These are phyloP conservation scores for Penicillium flavigenum DNA, from an alignment of 495 filamentous ascomycete species.

Conservation along the genomic window DNA sequence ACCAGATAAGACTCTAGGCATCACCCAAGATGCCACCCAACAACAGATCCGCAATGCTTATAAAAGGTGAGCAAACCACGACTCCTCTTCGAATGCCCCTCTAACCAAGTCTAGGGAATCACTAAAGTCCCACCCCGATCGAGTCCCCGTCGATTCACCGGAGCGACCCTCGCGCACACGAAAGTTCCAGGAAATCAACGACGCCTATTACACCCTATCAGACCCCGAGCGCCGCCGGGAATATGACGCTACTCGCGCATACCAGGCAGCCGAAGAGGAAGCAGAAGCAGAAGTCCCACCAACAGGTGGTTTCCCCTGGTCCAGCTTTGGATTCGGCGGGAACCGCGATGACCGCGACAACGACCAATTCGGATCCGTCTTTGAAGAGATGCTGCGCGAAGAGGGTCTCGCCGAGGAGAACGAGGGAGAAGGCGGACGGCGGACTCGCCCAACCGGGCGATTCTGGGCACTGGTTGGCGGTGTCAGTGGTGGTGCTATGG, in stretches of 20 bases:
- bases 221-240: slow-evolving; percentile 77
- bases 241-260: slow-evolving; percentile 74
- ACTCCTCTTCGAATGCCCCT: slow-evolving; percentile 1
- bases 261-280: slow-evolving; percentile 51
- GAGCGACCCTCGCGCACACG: slow-evolving; percentile 80
- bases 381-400: slow-evolving; percentile 97
- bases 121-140: slow-evolving; percentile 91
- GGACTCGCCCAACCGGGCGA: slow-evolving; percentile 57
- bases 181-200: slow-evolving; percentile 94
- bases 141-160: slow-evolving; percentile 79
- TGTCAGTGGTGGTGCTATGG: slow-evolving; percentile 82
- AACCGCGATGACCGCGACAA: slow-evolving; percentile 54
- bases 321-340: slow-evolving; percentile 57
- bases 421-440: slow-evolving; percentile 24
- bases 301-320: slow-evolving; percentile 59
- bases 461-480: slow-evolving; percentile 89
- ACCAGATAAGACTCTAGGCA: slow-evolving; percentile 65
- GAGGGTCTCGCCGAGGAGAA: slow-evolving; percentile 75
- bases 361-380: slow-evolving; percentile 84
- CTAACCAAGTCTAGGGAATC: slow-evolving; percentile 62
- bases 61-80: slow-evolving; percentile 62
- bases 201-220: slow-evolving; percentile 95
- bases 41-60: slow-evolving; percentile 93
- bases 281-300: slow-evolving; percentile 60
- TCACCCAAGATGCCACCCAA: slow-evolving; percentile 69